phyloP scores from a whole-genome alignment of 352 stramenopile species.

The Blastocystis hominis region DNA sequence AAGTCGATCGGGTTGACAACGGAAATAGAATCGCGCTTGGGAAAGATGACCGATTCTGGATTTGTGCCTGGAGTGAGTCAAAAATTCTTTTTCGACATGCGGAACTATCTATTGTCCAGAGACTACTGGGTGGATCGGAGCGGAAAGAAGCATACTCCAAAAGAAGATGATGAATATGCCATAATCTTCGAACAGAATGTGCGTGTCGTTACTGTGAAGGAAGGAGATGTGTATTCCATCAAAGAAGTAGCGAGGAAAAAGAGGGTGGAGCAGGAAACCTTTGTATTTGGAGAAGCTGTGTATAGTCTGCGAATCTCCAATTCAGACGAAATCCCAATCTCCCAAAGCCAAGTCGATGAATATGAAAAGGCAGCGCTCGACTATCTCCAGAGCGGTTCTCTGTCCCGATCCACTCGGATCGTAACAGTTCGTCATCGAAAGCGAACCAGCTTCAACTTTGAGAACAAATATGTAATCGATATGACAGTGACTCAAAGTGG shows the following conservation, averaged over 20 bases:
- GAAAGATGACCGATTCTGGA: background rate
- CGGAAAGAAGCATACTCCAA: background rate
- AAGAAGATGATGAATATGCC: conserved; percentile 11
- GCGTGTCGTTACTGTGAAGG: background rate
- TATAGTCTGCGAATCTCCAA: background rate
- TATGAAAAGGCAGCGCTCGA: background rate
- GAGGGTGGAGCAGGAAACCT: background rate
- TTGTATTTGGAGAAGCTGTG: background rate
- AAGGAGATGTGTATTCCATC: background rate
- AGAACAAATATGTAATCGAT: background rate
- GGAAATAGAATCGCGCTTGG: background rate
- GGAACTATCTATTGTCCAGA: background rate
- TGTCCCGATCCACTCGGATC: background rate
- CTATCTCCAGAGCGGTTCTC: background rate
- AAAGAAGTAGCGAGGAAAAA: background rate
- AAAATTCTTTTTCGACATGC: conserved; percentile 13
- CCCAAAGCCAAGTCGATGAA: background rate
- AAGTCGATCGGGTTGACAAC: background rate
- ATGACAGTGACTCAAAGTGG: background rate
- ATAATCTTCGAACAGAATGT: background rate
- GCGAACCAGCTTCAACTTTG: background rate
- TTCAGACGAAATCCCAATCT: background rate
- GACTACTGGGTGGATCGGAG: conserved; percentile 15
- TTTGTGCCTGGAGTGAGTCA: background rate
- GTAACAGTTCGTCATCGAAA: background rate